Percentiles rank a stretch among this genome's conserved stretches.
Evolutionary conservation across 495 filamentous ascomycete species (phyloP).

Genomic region (Friedmanniomyces endolithicus): DNA sequence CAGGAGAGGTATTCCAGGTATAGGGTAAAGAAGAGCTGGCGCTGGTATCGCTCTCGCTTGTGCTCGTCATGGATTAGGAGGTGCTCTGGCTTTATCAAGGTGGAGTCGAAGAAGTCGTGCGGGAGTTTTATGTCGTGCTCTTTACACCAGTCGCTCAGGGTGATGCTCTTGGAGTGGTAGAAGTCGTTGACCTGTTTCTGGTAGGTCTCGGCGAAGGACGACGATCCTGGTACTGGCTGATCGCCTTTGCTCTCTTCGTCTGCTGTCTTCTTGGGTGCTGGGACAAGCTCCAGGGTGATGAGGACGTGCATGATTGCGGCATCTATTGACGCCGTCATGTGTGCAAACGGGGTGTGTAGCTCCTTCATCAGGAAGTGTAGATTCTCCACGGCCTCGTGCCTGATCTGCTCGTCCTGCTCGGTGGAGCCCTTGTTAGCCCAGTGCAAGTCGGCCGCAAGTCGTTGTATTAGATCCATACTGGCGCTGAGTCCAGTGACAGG

Average conservation of each 20-base stretch:
- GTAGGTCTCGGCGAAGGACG: conserved; percentile 47
- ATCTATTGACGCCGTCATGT: conserved; percentile 54
- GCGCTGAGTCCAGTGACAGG: conserved; percentile 60
- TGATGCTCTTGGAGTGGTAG: conserved; percentile 39
- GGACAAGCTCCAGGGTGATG: conserved; percentile 45
- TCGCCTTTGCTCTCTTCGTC: conserved; percentile 53
- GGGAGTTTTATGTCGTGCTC: conserved; percentile 41
- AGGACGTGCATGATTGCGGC: conserved; percentile 57
- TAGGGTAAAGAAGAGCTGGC: conserved; percentile 61
- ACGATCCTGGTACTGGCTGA: conserved; percentile 45
- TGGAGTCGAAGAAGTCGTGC: conserved; percentile 36
- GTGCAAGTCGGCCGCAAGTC: conserved; percentile 41
- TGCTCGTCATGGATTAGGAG: background rate
- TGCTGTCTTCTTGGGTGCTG: conserved; percentile 33
- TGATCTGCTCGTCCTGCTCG: conserved; percentile 22
- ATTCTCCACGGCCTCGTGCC: conserved; percentile 24
- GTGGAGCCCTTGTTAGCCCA: conserved; percentile 33
- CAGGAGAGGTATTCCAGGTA: conserved; percentile 57
- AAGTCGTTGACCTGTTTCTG: conserved; percentile 47
- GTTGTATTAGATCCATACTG: conserved; percentile 65
- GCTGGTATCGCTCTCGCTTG: conserved; percentile 25
- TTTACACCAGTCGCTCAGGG: conserved; percentile 42
- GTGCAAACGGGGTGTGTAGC: conserved; percentile 59
- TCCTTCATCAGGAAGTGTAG: conserved; percentile 70
- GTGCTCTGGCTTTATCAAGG: conserved; percentile 3